A percentile compares a stretch with the other conserved stretches of the same genome.
Evolutionary conservation across 129 eudicot species (phyloP).

Genomic region (Artemisia annua): DNA sequence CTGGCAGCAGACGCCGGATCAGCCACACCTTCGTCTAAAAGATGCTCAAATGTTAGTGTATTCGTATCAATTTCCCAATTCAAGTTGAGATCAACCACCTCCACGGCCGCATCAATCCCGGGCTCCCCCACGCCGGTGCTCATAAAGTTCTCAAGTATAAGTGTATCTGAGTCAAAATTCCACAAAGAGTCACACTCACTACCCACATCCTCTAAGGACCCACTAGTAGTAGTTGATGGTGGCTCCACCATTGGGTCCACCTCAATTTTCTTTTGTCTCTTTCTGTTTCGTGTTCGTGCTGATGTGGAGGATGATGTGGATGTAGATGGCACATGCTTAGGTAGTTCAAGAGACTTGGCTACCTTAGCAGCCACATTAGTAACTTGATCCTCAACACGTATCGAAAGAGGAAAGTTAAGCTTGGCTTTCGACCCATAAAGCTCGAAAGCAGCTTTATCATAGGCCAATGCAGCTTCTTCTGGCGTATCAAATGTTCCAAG

Average conservation of each 20-base stretch:
- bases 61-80: conserved; percentile 18
- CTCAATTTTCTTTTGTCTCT: conserved; percentile 20
- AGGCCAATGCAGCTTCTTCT: conserved; percentile 59
- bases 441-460: conserved; percentile 51
- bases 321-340: neutral
- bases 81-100: conserved; percentile 17
- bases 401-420: conserved; percentile 52
- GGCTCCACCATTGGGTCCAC: neutral
- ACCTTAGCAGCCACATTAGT: conserved; percentile 14
- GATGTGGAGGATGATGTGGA: conserved; percentile 18
- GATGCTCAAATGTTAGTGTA: conserved; percentile 16
- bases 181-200: conserved; percentile 29
- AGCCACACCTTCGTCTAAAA: conserved; percentile 14
- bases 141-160: neutral
- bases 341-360: neutral
- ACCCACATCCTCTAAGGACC: conserved; percentile 11
- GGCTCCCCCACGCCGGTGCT: no score
- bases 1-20: neutral
- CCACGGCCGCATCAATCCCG: no score
- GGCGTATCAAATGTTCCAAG: conserved; percentile 59
- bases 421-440: conserved; percentile 44
- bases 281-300: neutral
- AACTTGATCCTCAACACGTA: conserved; percentile 15
- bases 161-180: neutral
- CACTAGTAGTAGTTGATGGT: neutral